Evolutionary conservation across 1,284 basidiomycete genomes (phyloP), one percentile per base, ranked within the genome.

Genomic region (Ganoderma multipileum): DNA sequence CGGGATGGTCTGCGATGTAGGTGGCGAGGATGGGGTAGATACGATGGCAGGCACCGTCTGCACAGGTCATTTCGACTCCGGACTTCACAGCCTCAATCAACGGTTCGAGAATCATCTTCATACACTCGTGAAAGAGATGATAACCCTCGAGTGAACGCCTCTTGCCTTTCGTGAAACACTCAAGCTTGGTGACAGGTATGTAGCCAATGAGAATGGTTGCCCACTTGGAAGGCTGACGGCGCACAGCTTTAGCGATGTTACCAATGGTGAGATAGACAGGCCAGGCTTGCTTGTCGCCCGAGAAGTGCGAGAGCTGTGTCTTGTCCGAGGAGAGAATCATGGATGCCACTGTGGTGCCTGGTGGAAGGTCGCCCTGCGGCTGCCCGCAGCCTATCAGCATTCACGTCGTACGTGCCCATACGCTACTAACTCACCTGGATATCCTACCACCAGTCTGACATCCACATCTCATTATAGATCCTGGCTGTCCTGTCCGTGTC

Each of bases 1-100:
- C 83, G 0, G 83, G 83, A 66, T 82, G 81, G 68, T 86, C 83
- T 3, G 81, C 79, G n/a, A 84, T 71, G 64, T 83, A 84, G 0
- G 81, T 81, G 0, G 81, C 81, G 1, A 85, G 72, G 39, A 84
- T 78, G 0, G 81, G 82, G 61, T 73, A 79, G 9, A 81, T 72
- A 0, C 54, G 66, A 0, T 81, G 78, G 7, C 79, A 58, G 1
- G 57, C 64, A 0, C 81, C 80, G 72, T 86, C 82, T 0, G 79
- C 74, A 54, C 83, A 83, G 0, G 70, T 58, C 72, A 81, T 76
- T 0, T 76, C 64, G 0, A 83, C 76, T 6, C 84, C 84, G 3
- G 75, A 64, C 16, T 72, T 68, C 0, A 80, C 82, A 1, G 82
- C 80, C 5, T 76, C 64, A 2, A 78, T 64, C 0, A 85, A 65